phyloP scores from a whole-genome alignment of 192 early-diverging fungal genomes.

The Funneliformis mosseae region DNA sequence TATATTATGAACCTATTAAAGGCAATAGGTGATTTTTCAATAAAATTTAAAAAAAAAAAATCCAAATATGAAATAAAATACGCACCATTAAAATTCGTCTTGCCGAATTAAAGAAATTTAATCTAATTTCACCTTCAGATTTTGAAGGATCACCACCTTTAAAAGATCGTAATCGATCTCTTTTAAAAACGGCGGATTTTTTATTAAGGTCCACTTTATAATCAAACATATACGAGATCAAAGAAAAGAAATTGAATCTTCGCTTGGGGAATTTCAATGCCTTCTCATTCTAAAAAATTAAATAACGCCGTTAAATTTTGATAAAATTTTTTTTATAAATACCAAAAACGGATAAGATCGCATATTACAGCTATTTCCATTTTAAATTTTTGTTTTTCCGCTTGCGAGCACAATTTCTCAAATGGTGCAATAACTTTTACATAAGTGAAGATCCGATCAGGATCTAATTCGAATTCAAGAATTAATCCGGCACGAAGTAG shows the following conservation, averaged over 20 bases:
- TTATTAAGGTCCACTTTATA: background rate
- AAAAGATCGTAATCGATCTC: constrained; percentile 36
- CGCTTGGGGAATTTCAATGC: too few relatives aligned
- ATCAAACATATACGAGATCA: too few relatives aligned
- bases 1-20: background rate
- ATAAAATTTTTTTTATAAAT: constrained; percentile 19
- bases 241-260: too few relatives aligned
- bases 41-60: too few relatives aligned
- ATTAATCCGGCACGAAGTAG: constrained; percentile 42
- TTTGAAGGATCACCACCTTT: constrained; percentile 31
- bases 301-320: too few relatives aligned
- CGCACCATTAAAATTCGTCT: constrained; percentile 42
- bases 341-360: background rate
- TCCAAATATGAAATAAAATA: background rate
- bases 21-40: background rate
- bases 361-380: constrained; percentile 40
- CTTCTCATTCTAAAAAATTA: too few relatives aligned
- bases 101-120: constrained; percentile 39
- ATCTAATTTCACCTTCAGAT: constrained; percentile 40
- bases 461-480: constrained; percentile 42
- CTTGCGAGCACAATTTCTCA: constrained; percentile 42
- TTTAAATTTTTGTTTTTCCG: constrained; percentile 43
- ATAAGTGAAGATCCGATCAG: constrained; percentile 41
- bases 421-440: constrained; percentile 48
- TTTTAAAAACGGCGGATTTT: constrained; percentile 45